Percentiles rank a stretch among this genome's conserved stretches.
These are phyloP conservation scores for Vigna nakashimae DNA, from an alignment of 306 rosid genomes.

Conservation along the genomic window DNA sequence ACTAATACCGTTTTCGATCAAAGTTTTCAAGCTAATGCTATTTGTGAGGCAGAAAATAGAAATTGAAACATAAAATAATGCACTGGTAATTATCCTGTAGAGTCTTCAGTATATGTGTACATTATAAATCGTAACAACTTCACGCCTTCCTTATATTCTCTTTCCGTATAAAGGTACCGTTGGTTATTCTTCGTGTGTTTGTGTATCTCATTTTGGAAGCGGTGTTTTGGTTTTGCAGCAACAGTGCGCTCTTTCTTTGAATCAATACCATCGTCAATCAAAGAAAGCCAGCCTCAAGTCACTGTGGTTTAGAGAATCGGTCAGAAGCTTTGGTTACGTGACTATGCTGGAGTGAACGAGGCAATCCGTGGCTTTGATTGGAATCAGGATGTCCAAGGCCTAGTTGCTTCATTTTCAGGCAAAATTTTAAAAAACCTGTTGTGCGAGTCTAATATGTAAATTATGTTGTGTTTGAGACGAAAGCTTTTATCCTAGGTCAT, in stretches of 20 bases:
- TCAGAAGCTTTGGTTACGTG: slow-evolving; percentile 79
- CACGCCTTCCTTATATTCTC: neutral
- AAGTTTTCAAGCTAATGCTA: neutral
- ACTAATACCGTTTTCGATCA: neutral
- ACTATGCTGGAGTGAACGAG: slow-evolving; percentile 71
- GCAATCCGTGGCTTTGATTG: slow-evolving; percentile 79
- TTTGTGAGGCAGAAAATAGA: neutral
- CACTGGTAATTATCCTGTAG: neutral
- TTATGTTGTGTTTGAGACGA: neutral
- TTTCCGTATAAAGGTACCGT: neutral
- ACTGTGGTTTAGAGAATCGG: slow-evolving; percentile 81
- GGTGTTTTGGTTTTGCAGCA: slow-evolving; percentile 69
- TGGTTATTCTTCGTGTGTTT: neutral
- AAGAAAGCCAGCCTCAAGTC: too few relatives aligned
- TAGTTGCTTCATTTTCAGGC: slow-evolving; percentile 86
- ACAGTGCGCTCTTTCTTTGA: slow-evolving; percentile 93
- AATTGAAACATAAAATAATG: slow-evolving; percentile 5
- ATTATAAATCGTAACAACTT: neutral
- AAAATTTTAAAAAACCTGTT: slow-evolving; percentile 45
- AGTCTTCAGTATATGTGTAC: neutral
- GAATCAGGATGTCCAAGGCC: slow-evolving; percentile 72
- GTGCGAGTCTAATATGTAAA: neutral
- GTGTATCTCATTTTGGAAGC: slow-evolving; percentile 7
- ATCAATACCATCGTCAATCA: slow-evolving; percentile 63
- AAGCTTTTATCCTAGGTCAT: neutral